Percentiles rank a stretch among this genome's conserved stretches.
These are phyloP conservation scores for Spizellomyces punctatus DNA, from an alignment of 192 early-diverging fungal species.

Conservation along the genomic window DNA sequence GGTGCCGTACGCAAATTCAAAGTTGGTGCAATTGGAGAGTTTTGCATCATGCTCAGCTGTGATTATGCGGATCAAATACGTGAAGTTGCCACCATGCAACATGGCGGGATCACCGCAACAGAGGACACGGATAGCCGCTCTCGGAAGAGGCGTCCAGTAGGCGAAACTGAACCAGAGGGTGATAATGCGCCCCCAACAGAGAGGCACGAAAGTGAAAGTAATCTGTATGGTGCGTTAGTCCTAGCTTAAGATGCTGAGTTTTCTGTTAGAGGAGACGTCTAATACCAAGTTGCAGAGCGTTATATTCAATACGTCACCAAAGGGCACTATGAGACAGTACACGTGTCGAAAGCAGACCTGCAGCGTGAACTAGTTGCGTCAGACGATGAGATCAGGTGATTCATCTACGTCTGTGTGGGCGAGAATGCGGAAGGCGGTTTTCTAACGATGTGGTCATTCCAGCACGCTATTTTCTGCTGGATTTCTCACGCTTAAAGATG, in stretches of 20 bases:
- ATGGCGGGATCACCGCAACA: background rate
- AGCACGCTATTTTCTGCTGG: conserved; percentile 8
- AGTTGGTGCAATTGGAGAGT: conserved; percentile 18
- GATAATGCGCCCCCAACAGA: too few species aligned
- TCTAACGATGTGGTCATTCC: background rate
- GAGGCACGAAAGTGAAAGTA: background rate
- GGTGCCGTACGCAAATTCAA: conserved; percentile 12
- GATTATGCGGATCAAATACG: conserved; percentile 16
- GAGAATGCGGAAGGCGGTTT: background rate
- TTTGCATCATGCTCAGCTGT: conserved; percentile 21
- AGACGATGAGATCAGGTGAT: conserved; percentile 14
- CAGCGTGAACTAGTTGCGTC: background rate
- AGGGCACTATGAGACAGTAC: conserved; percentile 1
- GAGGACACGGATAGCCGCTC: too few species aligned
- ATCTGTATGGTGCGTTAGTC: background rate
- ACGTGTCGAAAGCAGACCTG: background rate
- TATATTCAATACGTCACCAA: background rate
- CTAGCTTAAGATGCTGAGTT: background rate
- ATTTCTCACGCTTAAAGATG: conserved; percentile 24
- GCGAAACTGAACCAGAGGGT: too few species aligned
- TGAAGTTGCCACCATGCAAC: background rate
- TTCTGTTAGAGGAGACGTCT: background rate
- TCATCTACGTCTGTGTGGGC: background rate
- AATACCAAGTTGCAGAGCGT: background rate
- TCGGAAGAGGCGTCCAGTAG: too few species aligned